Base-by-base conservation (phyloP, 345 rosid species). In the Firmiana major region DNA sequence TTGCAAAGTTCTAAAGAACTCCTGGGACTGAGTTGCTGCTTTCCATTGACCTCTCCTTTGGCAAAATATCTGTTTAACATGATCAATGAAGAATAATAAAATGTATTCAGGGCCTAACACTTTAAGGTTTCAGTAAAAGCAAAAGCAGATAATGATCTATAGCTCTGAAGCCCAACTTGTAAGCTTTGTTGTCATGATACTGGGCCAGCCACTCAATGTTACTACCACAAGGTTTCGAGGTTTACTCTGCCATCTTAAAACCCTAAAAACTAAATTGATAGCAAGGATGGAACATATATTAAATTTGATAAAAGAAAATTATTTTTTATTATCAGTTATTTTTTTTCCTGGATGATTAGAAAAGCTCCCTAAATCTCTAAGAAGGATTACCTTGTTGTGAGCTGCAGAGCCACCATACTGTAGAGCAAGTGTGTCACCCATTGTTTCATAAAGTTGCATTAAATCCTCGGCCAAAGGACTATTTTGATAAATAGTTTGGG, bases 401-500 rank as follows among this genome's bases (percentile, higher is more conserved):
- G 99, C 99, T 17, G 98, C 93, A 21, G 99, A 96, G 54, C 99
- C 99, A 72, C 99, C 99, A 85, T 96, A 96, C 76, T 96, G 99
- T 54, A 89, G 83, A 2, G 99, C 98, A 81, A 95, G 98, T 12
- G 91, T 93, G 86, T 96, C 99, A 1, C 99, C 99, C 99, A 96
- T 96, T 51, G 86, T 82, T 86, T 96, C 98, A 77, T 96, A 96
- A 65, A 87, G 73, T 81, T 79, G 78, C 97, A 93, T 96, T 70
- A 96, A 86, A 69, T 88, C 86, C 83, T 88, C 92, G 1, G 97
- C 97, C 69, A 96, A 83, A 49, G 94, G 92, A 82, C 90, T 84
- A 66, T 90, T 87, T 19, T 90, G 89, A 85, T 86, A 90, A 82
- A 96, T 84, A 57, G 66, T 78, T 45, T 88, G 84, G 45, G 88